Conservation (phyloP, 75 land plant genomes). For the Ceratopteris richardii region DNA sequence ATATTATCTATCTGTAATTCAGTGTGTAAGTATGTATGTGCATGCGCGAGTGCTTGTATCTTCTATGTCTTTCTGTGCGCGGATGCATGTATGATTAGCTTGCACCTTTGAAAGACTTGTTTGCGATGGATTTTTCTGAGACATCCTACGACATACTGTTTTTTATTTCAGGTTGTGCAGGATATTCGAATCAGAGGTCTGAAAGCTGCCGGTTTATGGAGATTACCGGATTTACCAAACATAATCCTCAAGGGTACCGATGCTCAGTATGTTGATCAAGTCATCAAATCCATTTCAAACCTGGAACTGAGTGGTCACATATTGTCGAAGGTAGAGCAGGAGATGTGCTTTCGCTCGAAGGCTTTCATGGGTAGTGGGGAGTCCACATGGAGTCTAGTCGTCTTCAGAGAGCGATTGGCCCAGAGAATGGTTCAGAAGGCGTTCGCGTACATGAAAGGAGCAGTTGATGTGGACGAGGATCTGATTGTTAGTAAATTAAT, state of each 20-base stretch:
- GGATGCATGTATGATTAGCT: too few species aligned
- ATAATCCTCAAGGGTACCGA: neutral
- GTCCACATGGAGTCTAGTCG: constrained; percentile 27
- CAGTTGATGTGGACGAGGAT: neutral
- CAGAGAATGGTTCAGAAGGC: neutral
- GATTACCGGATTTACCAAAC: constrained; percentile 4
- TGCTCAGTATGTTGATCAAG: neutral
- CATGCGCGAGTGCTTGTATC: too few species aligned
- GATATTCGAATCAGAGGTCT: constrained; percentile 6
- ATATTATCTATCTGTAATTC: too few species aligned
- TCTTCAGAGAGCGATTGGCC: constrained; percentile 12
- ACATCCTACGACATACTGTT: too few species aligned
- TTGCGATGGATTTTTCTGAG: too few species aligned
- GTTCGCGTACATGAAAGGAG: neutral
- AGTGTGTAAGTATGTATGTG: too few species aligned
- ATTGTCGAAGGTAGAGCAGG: constrained; percentile 19
- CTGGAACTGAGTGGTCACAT: neutral
- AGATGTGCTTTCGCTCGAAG: constrained; percentile 13
- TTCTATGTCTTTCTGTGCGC: too few species aligned
- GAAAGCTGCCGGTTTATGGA: constrained; percentile 18
- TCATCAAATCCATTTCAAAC: too few species aligned
- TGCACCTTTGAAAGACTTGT: too few species aligned
- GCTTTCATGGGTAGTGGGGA: constrained; percentile 22
- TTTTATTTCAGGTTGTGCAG: constrained; percentile 13
- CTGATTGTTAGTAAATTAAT: constrained; percentile 5